phyloP scores from a whole-genome alignment of 23 red algal species.

The Cyanidiococcus yangmingshanensis region DNA sequence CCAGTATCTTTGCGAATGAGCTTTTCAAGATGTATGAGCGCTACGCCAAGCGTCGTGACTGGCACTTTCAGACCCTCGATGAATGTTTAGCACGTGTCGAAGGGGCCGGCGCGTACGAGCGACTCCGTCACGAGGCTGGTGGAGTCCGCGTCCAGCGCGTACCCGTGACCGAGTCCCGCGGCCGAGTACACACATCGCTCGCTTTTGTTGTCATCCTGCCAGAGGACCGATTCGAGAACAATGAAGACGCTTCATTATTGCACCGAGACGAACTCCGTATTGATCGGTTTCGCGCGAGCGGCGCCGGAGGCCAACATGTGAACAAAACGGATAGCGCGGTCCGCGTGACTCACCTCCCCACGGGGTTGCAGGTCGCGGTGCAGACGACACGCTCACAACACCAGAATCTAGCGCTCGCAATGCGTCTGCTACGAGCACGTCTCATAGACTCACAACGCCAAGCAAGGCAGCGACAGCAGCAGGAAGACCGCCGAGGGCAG shows the following conservation, averaged over 20 bases:
- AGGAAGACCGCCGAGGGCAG: slow-evolving; percentile 44
- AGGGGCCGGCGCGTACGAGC: slow-evolving; percentile 24
- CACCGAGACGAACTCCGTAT: slow-evolving; percentile 38
- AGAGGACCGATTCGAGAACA: slow-evolving; percentile 20
- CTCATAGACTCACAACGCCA: slow-evolving; percentile 27
- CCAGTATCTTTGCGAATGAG: slow-evolving; percentile 59
- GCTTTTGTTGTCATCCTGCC: slow-evolving; percentile 66
- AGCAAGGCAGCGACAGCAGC: slow-evolving; percentile 12
- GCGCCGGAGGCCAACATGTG: slow-evolving; percentile 87
- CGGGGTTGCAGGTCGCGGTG: slow-evolving; percentile 45
- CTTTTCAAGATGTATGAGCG: slow-evolving; percentile 50
- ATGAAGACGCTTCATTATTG: not conserved
- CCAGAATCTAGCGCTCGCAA: slow-evolving; percentile 45
- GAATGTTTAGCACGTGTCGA: slow-evolving; percentile 46
- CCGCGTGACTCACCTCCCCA: slow-evolving; percentile 74
- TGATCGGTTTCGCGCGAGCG: slow-evolving; percentile 74
- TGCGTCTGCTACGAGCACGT: slow-evolving; percentile 38
- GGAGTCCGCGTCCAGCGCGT: slow-evolving; percentile 92
- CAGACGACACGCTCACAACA: slow-evolving; percentile 75
- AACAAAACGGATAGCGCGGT: slow-evolving; percentile 88
- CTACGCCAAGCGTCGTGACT: slow-evolving; percentile 33
- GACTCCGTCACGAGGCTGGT: slow-evolving; percentile 58
- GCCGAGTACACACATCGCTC: slow-evolving; percentile 74
- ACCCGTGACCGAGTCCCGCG: slow-evolving; percentile 72
- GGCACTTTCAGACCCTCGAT: slow-evolving; percentile 26